Conservation (phyloP, 2,329 filamentous ascomycete species). For the Botrytis aclada region DNA sequence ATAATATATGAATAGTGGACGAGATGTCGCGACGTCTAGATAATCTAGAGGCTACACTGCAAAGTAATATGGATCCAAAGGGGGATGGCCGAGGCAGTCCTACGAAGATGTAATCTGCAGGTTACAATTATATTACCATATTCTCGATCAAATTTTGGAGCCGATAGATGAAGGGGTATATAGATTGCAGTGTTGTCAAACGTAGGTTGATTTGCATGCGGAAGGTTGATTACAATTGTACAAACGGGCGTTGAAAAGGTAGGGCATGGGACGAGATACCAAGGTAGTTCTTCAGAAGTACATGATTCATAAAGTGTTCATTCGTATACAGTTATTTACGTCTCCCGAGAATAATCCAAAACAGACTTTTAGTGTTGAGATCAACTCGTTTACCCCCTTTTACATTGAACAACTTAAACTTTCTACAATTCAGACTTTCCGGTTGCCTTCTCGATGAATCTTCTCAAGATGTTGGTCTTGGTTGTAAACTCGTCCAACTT, state of each 20-base stretch:
- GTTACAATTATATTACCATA: background rate
- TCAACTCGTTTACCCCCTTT: background rate
- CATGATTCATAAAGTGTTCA: constrained; percentile 2
- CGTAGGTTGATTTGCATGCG: background rate
- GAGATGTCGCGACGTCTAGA: constrained; percentile 88
- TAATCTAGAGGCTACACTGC: constrained; percentile 55
- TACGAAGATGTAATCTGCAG: constrained; percentile 26
- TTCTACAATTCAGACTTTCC: constrained; percentile 56
- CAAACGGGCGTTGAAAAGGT: constrained; percentile 11
- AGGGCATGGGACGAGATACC: constrained; percentile 12
- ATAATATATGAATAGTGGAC: constrained; percentile 62
- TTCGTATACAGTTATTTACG: background rate
- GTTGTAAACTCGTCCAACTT: constrained; percentile 86
- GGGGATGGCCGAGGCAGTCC: constrained; percentile 32
- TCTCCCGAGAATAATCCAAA: background rate
- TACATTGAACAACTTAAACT: background rate
- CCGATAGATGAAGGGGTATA: background rate
- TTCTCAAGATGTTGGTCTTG: constrained; percentile 83
- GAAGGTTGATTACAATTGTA: background rate
- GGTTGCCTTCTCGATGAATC: constrained; percentile 63
- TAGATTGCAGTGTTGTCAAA: background rate
- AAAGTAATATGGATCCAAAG: constrained; percentile 28
- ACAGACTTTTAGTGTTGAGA: constrained; percentile 1
- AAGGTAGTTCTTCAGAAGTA: background rate
- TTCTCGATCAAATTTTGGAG: background rate